Evolutionary conservation across 495 filamentous ascomycete species (phyloP).

Genomic region (Tuber magnatum): DNA sequence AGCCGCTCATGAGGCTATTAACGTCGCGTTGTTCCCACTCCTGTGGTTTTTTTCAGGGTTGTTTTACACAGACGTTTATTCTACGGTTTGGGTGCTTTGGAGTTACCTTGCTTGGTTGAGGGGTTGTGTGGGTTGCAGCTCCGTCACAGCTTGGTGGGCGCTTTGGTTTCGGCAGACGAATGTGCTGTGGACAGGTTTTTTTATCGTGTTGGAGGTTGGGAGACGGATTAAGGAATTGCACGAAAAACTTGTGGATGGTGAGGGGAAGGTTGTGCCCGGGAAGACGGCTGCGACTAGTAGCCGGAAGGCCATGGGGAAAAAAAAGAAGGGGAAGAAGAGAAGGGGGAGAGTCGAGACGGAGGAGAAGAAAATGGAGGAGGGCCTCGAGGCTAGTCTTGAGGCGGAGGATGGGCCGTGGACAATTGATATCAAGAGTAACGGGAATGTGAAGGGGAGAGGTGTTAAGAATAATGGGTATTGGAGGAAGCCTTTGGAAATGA

Average conservation of each 20-base stretch:
- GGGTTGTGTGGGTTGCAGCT: constrained; percentile 40
- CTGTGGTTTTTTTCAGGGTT: constrained; percentile 91
- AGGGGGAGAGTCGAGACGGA: constrained; percentile 3
- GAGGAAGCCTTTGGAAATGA: constrained; percentile 14
- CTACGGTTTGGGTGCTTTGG: constrained; percentile 59
- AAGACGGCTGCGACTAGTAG: constrained; percentile 2
- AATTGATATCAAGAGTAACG: constrained; percentile 22
- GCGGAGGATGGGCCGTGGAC: constrained; percentile 31
- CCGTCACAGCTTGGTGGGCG: constrained; percentile 43
- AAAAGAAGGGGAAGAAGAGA: constrained; percentile 21
- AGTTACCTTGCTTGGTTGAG: constrained; percentile 58
- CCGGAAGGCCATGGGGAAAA: constrained; percentile 13
- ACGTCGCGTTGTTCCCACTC: constrained; percentile 78
- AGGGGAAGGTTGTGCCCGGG: background rate
- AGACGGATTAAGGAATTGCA: constrained; percentile 45
- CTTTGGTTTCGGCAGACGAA: constrained; percentile 87
- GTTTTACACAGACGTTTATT: constrained; percentile 85
- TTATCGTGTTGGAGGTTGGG: constrained; percentile 66
- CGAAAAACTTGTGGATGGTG: constrained; percentile 20
- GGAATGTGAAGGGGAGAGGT: constrained; percentile 19
- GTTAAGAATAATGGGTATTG: background rate
- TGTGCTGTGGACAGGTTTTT: constrained; percentile 89
- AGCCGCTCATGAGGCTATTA: constrained; percentile 60
- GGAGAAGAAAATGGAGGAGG: constrained; percentile 15
- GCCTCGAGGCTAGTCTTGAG: background rate